These are phyloP conservation scores for Calophaca sinica DNA, from an alignment of 306 rosid species.

Conservation along the genomic window DNA sequence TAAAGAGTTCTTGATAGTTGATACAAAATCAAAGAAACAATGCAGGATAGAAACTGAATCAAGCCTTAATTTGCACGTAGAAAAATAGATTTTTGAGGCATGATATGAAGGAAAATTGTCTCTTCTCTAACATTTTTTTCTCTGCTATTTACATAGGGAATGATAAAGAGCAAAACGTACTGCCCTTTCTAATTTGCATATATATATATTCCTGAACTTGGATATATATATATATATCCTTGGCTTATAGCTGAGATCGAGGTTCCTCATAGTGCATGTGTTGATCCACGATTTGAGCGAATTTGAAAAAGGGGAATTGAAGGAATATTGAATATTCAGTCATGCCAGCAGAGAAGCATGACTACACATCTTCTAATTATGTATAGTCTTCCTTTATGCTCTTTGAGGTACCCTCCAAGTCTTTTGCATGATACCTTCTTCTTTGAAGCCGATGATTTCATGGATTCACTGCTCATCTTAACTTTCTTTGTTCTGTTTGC, in stretches of 20 bases:
- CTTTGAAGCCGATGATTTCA: slow-evolving; percentile 53
- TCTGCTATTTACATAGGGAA: slow-evolving; percentile 48
- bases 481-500: background rate
- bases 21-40: slow-evolving; percentile 22
- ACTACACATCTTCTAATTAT: slow-evolving; percentile 84
- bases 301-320: background rate
- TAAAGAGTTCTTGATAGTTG: background rate
- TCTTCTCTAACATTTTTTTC: slow-evolving; percentile 41
- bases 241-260: too few relatives aligned
- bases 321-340: slow-evolving; percentile 38
- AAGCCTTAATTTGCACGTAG: slow-evolving; percentile 38
- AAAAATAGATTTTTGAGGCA: slow-evolving; percentile 39
- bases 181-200: background rate
- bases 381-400: slow-evolving; percentile 87
- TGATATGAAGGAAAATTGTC: slow-evolving; percentile 43
- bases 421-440: slow-evolving; percentile 67
- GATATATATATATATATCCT: too few relatives aligned
- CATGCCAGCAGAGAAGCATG: slow-evolving; percentile 95
- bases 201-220: slow-evolving; percentile 32
- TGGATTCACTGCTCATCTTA: slow-evolving; percentile 52
- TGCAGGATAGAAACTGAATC: slow-evolving; percentile 17
- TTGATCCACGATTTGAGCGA: background rate
- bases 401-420: slow-evolving; percentile 75
- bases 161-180: background rate
- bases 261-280: background rate